phyloP scores from a whole-genome alignment of 2,329 filamentous ascomycete species.

The Bretziella fagacearum region DNA sequence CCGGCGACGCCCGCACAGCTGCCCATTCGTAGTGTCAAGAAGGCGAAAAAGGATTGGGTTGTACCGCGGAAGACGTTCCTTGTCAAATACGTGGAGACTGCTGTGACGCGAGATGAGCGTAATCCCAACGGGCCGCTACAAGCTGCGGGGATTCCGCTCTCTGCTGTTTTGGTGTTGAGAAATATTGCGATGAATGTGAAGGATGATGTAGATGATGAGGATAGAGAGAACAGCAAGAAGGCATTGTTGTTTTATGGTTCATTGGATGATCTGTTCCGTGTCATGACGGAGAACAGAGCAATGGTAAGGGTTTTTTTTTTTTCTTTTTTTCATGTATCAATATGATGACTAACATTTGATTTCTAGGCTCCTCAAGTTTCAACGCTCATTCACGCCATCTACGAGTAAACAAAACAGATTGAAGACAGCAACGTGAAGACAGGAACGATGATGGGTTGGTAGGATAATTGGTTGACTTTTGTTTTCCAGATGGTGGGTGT shows the following conservation, averaged over 20 bases:
- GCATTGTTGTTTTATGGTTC: conserved; percentile 50
- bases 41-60: conserved; percentile 26
- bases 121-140: conserved; percentile 41
- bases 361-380: conserved; percentile 26
- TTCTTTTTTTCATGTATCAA: conserved; percentile 13
- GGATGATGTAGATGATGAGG: conserved; percentile 30
- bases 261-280: conserved; percentile 46
- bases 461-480: neutral
- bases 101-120: conserved; percentile 37
- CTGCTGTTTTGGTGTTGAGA: conserved; percentile 57
- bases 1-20: conserved; percentile 9
- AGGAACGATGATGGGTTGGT: neutral
- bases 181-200: conserved; percentile 55
- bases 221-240: conserved; percentile 34
- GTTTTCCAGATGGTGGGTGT: neutral
- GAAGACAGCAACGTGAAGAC: neutral
- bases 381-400: conserved; percentile 25
- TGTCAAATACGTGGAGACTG: conserved; percentile 39
- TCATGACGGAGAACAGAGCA: conserved; percentile 51
- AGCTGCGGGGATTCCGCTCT: conserved; percentile 62
- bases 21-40: conserved; percentile 15
- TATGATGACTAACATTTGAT: conserved; percentile 8
- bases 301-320: conserved; percentile 27
- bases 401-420: conserved; percentile 15
- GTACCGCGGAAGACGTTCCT: conserved; percentile 38